phyloP scores from a whole-genome alignment of 352 stramenopile species.

The Pythium plurisporium region DNA sequence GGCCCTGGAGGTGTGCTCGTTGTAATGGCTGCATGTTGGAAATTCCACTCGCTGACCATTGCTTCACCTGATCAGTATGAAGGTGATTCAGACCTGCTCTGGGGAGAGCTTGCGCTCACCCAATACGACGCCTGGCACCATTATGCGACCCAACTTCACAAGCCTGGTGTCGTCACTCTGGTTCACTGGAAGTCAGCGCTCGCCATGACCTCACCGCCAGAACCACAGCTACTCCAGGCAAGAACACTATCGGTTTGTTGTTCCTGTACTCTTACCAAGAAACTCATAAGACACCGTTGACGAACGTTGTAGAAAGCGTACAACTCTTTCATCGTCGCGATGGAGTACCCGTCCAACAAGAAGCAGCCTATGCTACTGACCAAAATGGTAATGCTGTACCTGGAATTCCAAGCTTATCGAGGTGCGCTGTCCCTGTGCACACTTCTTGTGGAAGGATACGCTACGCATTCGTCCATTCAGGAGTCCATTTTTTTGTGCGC shows the following conservation, averaged over 20 bases:
- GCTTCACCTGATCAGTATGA: conserved; percentile 28
- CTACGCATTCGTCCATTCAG: conserved; percentile 28
- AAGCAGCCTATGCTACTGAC: conserved; percentile 47
- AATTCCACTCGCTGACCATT: too few relatives aligned
- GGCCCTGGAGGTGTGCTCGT: conserved; percentile 46
- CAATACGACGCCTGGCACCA: conserved; percentile 61
- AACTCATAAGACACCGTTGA: too few relatives aligned
- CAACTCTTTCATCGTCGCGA: conserved; percentile 72
- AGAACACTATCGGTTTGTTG: not conserved
- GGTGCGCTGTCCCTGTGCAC: conserved; percentile 67
- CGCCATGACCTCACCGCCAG: not conserved
- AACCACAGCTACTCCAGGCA: conserved; percentile 2
- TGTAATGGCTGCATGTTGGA: too few relatives aligned
- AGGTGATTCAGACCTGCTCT: conserved; percentile 50
- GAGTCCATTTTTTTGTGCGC: conserved; percentile 69
- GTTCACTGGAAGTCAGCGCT: not conserved
- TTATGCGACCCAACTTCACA: conserved; percentile 34
- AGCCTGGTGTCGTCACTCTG: conserved; percentile 23
- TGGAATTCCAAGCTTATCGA: conserved; percentile 57
- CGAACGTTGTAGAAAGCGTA: conserved; percentile 40
- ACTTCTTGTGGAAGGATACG: conserved; percentile 57
- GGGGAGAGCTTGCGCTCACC: conserved; percentile 50
- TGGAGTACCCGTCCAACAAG: conserved; percentile 74
- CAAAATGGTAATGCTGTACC: conserved; percentile 57
- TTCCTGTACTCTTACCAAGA: too few relatives aligned